Evolutionary conservation across 2,329 filamentous ascomycete species (phyloP).

Genomic region (Pseudocercospora fuligena): DNA sequence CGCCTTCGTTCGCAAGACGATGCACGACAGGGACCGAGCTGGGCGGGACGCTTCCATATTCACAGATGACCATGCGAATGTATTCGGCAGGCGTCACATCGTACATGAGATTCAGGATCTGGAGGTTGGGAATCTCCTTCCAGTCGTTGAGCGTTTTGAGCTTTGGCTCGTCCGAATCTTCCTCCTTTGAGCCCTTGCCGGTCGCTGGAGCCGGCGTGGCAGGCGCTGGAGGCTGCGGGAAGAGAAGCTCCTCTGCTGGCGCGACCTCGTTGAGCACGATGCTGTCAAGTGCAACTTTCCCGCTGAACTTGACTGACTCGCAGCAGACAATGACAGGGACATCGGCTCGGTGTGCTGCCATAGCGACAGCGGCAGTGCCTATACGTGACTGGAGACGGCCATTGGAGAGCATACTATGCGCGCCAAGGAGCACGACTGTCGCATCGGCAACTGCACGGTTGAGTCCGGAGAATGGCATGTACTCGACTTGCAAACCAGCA

Average conservation of each 20-base stretch:
- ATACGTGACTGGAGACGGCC: constrained; percentile 86
- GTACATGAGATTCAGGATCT: constrained; percentile 78
- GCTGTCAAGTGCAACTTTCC: constrained; percentile 86
- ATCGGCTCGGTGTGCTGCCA: constrained; percentile 75
- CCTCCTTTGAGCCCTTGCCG: constrained; percentile 31
- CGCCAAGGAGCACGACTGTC: constrained; percentile 79
- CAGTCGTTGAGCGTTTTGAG: constrained; percentile 54
- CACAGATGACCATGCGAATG: constrained; percentile 86
- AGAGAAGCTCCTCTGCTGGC: constrained; percentile 68
- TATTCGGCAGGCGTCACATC: constrained; percentile 89
- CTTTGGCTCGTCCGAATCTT: constrained; percentile 34
- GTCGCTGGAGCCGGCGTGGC: background rate
- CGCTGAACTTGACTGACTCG: constrained; percentile 94
- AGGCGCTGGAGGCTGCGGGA: background rate
- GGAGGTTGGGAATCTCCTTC: constrained; percentile 63
- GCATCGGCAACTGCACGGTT: constrained; percentile 73
- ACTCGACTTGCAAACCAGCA: constrained; percentile 76
- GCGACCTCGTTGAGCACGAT: constrained; percentile 94
- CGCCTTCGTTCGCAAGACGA: constrained; percentile 48
- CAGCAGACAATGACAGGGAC: constrained; percentile 87
- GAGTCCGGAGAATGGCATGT: constrained; percentile 79
- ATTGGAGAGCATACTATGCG: constrained; percentile 95
- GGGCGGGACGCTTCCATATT: constrained; percentile 84
- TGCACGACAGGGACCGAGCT: constrained; percentile 81
- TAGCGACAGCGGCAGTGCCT: constrained; percentile 84